Conservation (phyloP, 2,329 filamentous ascomycete species). For the Colletotrichum aenigma region DNA sequence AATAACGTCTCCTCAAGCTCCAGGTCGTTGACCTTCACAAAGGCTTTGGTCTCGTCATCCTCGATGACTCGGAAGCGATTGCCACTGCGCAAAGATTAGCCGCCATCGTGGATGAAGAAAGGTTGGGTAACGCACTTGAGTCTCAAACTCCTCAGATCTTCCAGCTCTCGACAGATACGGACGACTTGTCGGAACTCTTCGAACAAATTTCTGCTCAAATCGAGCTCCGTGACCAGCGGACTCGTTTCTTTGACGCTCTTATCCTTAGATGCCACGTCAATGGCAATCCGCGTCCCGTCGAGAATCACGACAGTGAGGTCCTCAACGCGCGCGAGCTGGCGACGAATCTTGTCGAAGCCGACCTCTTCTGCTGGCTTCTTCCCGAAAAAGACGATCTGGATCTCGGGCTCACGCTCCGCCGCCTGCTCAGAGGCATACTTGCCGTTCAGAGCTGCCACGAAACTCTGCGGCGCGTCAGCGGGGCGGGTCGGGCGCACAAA, state of each 20-base stretch:
- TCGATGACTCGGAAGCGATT: slow-evolving; percentile 66
- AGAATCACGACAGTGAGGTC: slow-evolving; percentile 83
- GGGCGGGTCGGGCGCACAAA: slow-evolving; percentile 82
- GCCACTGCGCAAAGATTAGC: slow-evolving; percentile 56
- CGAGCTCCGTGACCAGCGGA: slow-evolving; percentile 76
- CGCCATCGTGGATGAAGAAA: background rate
- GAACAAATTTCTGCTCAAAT: slow-evolving; percentile 85
- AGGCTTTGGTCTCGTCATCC: slow-evolving; percentile 35
- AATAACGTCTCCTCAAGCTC: slow-evolving; percentile 71
- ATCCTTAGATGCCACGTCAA: slow-evolving; percentile 34
- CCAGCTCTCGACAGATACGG: slow-evolving; percentile 73
- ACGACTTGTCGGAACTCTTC: slow-evolving; percentile 69
- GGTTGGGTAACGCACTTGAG: slow-evolving; percentile 65
- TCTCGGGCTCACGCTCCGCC: slow-evolving; percentile 24
- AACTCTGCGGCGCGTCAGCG: slow-evolving; percentile 70
- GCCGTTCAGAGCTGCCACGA: slow-evolving; percentile 77
- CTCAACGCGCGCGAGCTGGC: slow-evolving; percentile 76
- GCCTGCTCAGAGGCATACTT: slow-evolving; percentile 78
- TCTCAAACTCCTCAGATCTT: slow-evolving; percentile 68
- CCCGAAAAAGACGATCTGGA: slow-evolving; percentile 69
- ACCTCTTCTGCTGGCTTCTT: slow-evolving; percentile 88
- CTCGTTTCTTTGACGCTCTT: slow-evolving; percentile 55
- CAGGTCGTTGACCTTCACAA: slow-evolving; percentile 62
- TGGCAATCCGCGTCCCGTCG: slow-evolving; percentile 71
- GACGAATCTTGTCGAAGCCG: slow-evolving; percentile 91